phyloP scores from a whole-genome alignment of 2,329 filamentous ascomycete species.

The Talaromyces islandicus region DNA sequence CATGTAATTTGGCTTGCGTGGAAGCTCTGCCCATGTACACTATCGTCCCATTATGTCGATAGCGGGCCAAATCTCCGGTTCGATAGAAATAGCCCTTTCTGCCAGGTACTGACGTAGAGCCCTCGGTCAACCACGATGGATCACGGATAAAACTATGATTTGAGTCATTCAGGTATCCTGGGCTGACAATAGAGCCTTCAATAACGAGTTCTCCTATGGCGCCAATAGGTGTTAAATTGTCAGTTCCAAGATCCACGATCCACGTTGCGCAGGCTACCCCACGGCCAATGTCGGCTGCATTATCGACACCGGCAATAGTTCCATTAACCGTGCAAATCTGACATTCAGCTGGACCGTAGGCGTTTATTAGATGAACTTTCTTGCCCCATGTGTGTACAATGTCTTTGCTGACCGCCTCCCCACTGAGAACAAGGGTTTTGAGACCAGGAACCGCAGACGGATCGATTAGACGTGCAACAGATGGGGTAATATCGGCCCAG shows the following conservation, averaged over 20 bases:
- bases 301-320: not conserved
- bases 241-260: not conserved
- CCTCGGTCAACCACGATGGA: conserved; percentile 52
- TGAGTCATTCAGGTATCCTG: conserved; percentile 22
- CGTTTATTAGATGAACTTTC: not conserved
- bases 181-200: conserved; percentile 16
- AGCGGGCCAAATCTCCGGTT: conserved; percentile 3
- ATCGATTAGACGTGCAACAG: not conserved
- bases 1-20: not conserved
- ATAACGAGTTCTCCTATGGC: conserved; percentile 3
- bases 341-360: conserved; percentile 7
- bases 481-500: not conserved
- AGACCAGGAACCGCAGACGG: not conserved
- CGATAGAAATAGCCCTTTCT: not conserved
- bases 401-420: not conserved
- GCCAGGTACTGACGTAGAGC: not conserved
- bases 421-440: not conserved
- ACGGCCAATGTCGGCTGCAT: not conserved
- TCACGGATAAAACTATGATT: conserved; percentile 59
- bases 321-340: not conserved
- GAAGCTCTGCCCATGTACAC: not conserved
- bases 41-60: conserved; percentile 4
- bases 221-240: not conserved
- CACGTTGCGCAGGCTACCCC: not conserved
- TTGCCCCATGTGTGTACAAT: conserved; percentile 9